Conservation (phyloP, 345 rosid genomes). For the Rhodamnia argentea region DNA sequence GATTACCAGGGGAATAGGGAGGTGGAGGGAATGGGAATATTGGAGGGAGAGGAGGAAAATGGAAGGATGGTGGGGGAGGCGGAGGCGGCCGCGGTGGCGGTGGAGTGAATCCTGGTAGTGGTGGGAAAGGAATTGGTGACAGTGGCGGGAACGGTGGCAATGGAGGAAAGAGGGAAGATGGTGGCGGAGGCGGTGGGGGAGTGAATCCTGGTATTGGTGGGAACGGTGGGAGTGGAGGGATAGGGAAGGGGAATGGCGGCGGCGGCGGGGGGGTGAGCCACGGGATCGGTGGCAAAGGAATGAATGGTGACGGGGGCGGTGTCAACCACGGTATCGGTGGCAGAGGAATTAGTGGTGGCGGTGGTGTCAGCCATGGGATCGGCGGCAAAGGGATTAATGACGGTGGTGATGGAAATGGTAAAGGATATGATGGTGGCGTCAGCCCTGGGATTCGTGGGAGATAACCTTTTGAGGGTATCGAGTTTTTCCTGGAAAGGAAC, state of each 20-base stretch:
- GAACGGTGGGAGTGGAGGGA: neutral
- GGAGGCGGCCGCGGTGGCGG: neutral
- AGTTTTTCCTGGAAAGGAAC: slow-evolving; percentile 2
- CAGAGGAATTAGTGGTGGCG: neutral
- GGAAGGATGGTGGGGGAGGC: neutral
- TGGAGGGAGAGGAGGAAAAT: slow-evolving; percentile 1
- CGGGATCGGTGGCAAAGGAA: slow-evolving; percentile 18
- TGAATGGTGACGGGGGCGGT: slow-evolving; percentile 8
- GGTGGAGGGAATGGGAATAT: neutral
- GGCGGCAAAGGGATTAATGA: slow-evolving; percentile 34
- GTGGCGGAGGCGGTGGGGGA: slow-evolving; percentile 13
- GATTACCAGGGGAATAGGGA: neutral
- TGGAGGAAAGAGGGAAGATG: neutral
- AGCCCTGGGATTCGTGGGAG: slow-evolving; percentile 5
- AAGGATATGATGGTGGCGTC: slow-evolving; percentile 14
- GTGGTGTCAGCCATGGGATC: slow-evolving; percentile 9
- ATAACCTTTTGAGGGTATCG: neutral
- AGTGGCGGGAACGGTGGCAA: neutral
- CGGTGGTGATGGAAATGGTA: neutral
- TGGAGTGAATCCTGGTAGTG: neutral
- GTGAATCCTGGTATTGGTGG: slow-evolving; percentile 7
- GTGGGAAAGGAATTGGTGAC: slow-evolving; percentile 4
- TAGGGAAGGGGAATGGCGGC: neutral
- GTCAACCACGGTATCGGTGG: slow-evolving; percentile 4
- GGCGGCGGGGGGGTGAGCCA: neutral